Evolutionary conservation across 2,329 filamentous ascomycete genomes (phyloP).

Genomic region (Lasiodiplodia theobromae): DNA sequence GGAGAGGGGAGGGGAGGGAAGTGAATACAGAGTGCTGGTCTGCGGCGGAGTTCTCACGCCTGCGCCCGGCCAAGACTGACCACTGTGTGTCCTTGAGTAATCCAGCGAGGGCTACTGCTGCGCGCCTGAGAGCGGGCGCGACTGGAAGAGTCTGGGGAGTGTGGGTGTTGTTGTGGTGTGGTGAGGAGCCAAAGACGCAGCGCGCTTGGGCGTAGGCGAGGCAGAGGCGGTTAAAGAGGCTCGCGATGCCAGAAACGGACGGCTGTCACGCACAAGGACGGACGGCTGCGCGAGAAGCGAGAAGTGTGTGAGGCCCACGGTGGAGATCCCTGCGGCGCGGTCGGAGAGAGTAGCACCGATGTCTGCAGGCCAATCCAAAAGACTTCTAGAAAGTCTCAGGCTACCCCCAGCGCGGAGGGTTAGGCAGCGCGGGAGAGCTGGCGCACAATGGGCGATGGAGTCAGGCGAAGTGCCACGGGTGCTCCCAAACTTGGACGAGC

Average conservation of each 20-base stretch:
- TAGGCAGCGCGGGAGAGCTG: constrained; percentile 37
- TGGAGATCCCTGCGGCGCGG: constrained; percentile 37
- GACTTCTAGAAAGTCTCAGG: constrained; percentile 53
- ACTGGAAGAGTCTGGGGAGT: not conserved
- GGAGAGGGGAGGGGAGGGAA: constrained; percentile 47
- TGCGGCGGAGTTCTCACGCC: constrained; percentile 47
- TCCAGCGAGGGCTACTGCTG: constrained; percentile 55
- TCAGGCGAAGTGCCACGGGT: constrained; percentile 41
- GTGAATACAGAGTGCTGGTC: constrained; percentile 48
- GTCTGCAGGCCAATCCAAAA: constrained; percentile 46
- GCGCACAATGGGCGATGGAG: constrained; percentile 50
- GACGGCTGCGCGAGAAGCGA: constrained; percentile 27
- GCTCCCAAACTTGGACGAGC: constrained; percentile 43
- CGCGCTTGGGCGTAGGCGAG: constrained; percentile 21
- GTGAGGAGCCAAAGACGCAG: constrained; percentile 8
- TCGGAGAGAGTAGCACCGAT: constrained; percentile 46
- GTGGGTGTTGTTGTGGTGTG: constrained; percentile 11
- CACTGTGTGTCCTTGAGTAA: constrained; percentile 55
- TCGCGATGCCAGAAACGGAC: constrained; percentile 28
- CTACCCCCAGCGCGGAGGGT: constrained; percentile 40
- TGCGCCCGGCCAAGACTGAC: constrained; percentile 56
- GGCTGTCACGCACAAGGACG: constrained; percentile 28
- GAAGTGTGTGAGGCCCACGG: constrained; percentile 19
- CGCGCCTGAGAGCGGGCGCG: constrained; percentile 28
- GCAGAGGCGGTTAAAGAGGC: constrained; percentile 29